Evolutionary conservation across 768 basidiomycete genomes (phyloP).

Genomic region (Amanita subjunquillea): DNA sequence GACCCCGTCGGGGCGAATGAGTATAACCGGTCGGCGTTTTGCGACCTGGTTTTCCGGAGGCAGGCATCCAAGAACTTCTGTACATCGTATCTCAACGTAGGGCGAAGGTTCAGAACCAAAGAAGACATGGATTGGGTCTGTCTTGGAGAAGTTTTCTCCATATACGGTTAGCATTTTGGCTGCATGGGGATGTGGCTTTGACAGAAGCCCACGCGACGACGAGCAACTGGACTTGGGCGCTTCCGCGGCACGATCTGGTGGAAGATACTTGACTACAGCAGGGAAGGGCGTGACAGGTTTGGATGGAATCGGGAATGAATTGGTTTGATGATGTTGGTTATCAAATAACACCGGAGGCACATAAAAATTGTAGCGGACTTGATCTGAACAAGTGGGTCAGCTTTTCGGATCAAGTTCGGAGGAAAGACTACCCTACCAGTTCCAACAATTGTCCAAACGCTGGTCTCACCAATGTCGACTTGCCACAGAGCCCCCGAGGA

Average conservation of each 20-base stretch:
- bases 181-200: slow-evolving; percentile 71
- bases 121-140: slow-evolving; percentile 74
- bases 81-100: slow-evolving; percentile 82
- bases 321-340: slow-evolving; percentile 59
- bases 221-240: slow-evolving; percentile 65
- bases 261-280: slow-evolving; percentile 82
- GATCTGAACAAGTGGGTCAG: slow-evolving; percentile 38
- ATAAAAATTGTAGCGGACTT: slow-evolving; percentile 90
- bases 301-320: slow-evolving; percentile 69
- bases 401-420: slow-evolving; percentile 6
- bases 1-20: slow-evolving; percentile 78
- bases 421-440: slow-evolving; percentile 47
- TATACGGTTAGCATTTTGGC: slow-evolving; percentile 79
- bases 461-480: slow-evolving; percentile 88
- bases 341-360: slow-evolving; percentile 80
- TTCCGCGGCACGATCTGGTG: slow-evolving; percentile 80
- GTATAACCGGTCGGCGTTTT: slow-evolving; percentile 71
- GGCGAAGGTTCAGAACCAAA: slow-evolving; percentile 82
- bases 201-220: slow-evolving; percentile 53
- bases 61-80: slow-evolving; percentile 73
- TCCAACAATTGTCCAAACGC: slow-evolving; percentile 91
- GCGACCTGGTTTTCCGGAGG: slow-evolving; percentile 59
- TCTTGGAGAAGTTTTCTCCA: slow-evolving; percentile 83
- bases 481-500: slow-evolving; percentile 79
- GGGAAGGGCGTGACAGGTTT: slow-evolving; percentile 85